These are phyloP conservation scores for Kernera saxatilis DNA, from an alignment of 345 rosid species.

Conservation along the genomic window DNA sequence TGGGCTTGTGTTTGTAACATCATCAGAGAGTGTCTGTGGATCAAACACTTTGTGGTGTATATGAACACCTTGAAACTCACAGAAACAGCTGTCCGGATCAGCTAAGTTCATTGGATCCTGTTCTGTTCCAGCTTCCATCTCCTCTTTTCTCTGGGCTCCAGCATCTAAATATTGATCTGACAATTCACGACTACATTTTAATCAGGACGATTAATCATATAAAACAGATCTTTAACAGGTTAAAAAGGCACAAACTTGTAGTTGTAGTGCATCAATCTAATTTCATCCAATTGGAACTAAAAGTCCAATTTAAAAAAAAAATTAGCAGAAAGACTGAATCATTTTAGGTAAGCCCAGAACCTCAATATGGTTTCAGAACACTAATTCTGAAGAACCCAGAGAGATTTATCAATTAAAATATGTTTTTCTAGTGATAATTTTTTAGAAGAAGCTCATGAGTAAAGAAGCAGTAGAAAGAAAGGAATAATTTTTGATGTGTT, in stretches of 20 bases:
- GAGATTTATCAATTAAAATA: not conserved
- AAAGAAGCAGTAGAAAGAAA: not conserved
- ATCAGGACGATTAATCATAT: not conserved
- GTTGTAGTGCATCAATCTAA: no score
- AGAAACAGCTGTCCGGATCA: constrained; percentile 85
- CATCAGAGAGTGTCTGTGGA: constrained; percentile 29
- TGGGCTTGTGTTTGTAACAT: constrained; percentile 4
- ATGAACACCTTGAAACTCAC: constrained; percentile 75
- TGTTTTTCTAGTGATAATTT: no score
- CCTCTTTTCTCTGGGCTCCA: constrained; percentile 31
- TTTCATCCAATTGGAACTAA: not conserved
- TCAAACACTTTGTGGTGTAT: constrained; percentile 68
- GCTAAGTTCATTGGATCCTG: constrained; percentile 72
- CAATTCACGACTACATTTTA: not conserved
- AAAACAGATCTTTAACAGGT: not conserved
- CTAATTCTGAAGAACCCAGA: not conserved
- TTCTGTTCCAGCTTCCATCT: constrained; percentile 50
- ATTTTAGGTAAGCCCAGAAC: not conserved
- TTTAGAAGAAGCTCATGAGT: not conserved
- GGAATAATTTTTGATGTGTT: not conserved
- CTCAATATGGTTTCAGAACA: not conserved
- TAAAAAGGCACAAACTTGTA: not conserved
- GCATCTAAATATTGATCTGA: constrained; percentile 46
- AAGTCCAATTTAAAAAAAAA: not conserved
- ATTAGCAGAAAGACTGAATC: not conserved